Evolutionary conservation across 2,329 filamentous ascomycete genomes (phyloP).

Genomic region (Phialemonium atrogriseum): DNA sequence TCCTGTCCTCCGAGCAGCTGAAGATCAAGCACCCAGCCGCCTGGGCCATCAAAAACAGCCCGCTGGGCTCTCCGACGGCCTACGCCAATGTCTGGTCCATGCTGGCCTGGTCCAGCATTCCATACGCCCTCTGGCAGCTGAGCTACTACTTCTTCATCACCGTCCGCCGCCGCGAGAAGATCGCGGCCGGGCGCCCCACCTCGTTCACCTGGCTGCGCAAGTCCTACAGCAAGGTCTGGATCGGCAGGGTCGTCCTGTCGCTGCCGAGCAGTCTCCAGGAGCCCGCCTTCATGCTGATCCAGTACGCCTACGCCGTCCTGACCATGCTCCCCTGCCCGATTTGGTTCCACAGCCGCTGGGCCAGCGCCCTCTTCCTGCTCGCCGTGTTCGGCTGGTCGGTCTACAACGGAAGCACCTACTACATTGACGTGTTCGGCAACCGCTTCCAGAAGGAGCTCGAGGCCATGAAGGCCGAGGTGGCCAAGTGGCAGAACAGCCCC

Average conservation of each 20-base stretch:
- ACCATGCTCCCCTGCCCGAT: conserved; percentile 93
- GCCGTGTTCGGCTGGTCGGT: conserved; percentile 89
- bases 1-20: conserved; percentile 60
- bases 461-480: conserved; percentile 77
- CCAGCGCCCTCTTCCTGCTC: conserved; percentile 68
- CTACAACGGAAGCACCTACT: conserved; percentile 94
- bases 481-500: conserved; percentile 69
- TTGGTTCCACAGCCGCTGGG: conserved; percentile 87
- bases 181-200: conserved; percentile 87
- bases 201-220: conserved; percentile 95
- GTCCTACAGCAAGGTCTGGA: conserved; percentile 82
- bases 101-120: conserved; percentile 89
- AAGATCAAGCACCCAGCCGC: conserved; percentile 72
- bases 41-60: conserved; percentile 65
- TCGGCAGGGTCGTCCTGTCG: conserved; percentile 76
- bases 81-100: conserved; percentile 73
- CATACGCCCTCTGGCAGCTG: conserved; percentile 89
- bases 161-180: conserved; percentile 88
- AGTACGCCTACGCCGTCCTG: conserved; percentile 81
- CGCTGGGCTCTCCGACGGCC: conserved; percentile 65
- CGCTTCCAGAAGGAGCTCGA: conserved; percentile 96
- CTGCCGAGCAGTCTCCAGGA: conserved; percentile 74
- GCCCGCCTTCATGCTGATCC: conserved; percentile 89
- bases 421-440: conserved; percentile 96
- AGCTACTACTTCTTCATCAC: conserved; percentile 93